Conservation (phyloP, 2,329 filamentous ascomycete species). For the Colletotrichum graminicola region DNA sequence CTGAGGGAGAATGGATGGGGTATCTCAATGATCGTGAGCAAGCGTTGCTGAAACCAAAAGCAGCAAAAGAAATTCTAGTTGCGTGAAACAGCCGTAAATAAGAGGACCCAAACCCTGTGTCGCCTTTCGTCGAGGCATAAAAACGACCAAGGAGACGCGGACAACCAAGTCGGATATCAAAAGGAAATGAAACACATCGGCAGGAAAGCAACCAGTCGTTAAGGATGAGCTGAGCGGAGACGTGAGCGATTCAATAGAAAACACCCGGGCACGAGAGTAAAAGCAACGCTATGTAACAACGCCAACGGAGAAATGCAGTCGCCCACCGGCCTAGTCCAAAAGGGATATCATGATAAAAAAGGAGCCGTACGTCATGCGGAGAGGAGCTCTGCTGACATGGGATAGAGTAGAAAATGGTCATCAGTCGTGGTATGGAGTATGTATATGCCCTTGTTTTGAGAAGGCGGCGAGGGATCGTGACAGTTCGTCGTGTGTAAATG, state of each 20-base stretch:
- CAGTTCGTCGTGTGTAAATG: neutral
- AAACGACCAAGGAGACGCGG: conserved; percentile 7
- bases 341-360: conserved; percentile 40
- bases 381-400: conserved; percentile 23
- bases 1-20: conserved; percentile 32
- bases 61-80: conserved; percentile 22
- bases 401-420: conserved; percentile 21
- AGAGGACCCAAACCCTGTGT: neutral
- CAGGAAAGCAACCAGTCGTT: neutral
- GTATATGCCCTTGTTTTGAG: neutral
- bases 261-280: conserved; percentile 1
- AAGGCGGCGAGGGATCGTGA: neutral
- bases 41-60: conserved; percentile 33
- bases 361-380: conserved; percentile 29
- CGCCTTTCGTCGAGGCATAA: neutral
- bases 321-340: conserved; percentile 19
- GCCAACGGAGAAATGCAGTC: conserved; percentile 28
- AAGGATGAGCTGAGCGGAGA: conserved; percentile 7
- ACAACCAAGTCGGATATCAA: conserved; percentile 27
- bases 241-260: neutral
- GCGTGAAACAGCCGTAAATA: conserved; percentile 13
- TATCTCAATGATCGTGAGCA: conserved; percentile 40
- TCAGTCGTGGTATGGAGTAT: conserved; percentile 31
- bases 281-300: conserved; percentile 40
- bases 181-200: neutral